Base-by-base conservation (phyloP, 1,284 basidiomycete species). In the Apiotrichum gracile region DNA sequence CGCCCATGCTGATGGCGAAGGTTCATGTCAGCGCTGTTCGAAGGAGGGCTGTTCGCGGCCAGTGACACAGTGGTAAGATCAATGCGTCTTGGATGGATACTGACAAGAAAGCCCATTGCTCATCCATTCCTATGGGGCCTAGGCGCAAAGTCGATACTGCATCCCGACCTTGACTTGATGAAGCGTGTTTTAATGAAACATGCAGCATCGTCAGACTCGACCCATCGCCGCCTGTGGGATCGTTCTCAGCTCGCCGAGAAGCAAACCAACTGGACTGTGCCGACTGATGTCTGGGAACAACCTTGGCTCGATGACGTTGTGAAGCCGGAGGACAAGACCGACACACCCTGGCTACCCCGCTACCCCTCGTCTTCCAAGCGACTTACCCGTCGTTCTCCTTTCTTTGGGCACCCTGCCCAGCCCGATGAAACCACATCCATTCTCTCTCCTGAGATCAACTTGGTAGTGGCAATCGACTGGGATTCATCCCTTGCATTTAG, bases 31-130 rank as follows among this genome's bases (percentile, higher is more conserved):
- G 60, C 70, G 60, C 53, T 72, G 7, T 61, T 64, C 14, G 60
- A 62, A 33, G 70, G 70, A 4, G 68, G 67, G 2, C 60, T 70
- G 14, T 70, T 68, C 29, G 63, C 70, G 1, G 67, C 68, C 46
- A 64, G 64, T 24, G 68, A 72, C 54, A 68, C 65, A 2, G 55
- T 62, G 42, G 66, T 66, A 34, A 40, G 66, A 61, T 8, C 2
- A 25, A 26, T 9, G 16, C 31, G 6, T 13, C 13, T n/a, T 3
- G 33, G 17, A 27, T 33, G 6, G 14, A 14, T 2, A 14, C 5
- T 13, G 25, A 42, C 8, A 56, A 47, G 19, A 10, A 44, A 66
- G 62, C 67, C 67, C 26, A 61, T 69, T 7, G 60, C 65, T 10
- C 67, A 69, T 38, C 67, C 67, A 5, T 69, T 61, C 43, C 33